Conservation (phyloP, 1,284 basidiomycete species). For the Microstroma glucosiphilum region DNA sequence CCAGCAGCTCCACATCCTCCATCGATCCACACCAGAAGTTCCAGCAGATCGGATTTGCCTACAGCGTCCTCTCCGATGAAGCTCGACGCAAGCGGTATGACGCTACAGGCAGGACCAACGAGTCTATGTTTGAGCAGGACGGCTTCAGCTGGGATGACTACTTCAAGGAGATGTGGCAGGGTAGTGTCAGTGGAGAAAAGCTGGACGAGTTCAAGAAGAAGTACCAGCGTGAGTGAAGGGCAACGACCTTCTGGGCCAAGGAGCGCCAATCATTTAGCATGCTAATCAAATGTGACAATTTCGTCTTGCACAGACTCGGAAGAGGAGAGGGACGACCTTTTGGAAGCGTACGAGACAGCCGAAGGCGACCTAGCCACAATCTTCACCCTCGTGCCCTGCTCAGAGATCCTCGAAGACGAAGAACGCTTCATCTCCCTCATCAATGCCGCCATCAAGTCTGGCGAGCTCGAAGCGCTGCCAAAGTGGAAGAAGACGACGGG, state of each 20-base stretch:
- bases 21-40: conserved; percentile 29
- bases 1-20: conserved; percentile 9
- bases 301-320: conserved; percentile 19
- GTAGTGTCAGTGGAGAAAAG: conserved; percentile 39
- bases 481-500: conserved; percentile 24
- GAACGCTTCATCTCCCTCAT: conserved; percentile 33
- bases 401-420: conserved; percentile 39
- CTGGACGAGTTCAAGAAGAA: conserved; percentile 42
- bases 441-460: conserved; percentile 25
- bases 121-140: conserved; percentile 39
- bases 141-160: conserved; percentile 47
- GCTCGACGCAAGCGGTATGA: conserved; percentile 41
- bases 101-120: conserved; percentile 41
- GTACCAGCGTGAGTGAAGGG: conserved; percentile 29
- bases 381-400: conserved; percentile 43
- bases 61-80: conserved; percentile 44
- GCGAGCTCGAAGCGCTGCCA: conserved; percentile 22
- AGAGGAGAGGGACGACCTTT: conserved; percentile 43
- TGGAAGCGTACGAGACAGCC: conserved; percentile 33
- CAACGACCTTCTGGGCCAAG: background rate
- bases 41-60: conserved; percentile 48
- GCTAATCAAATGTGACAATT: background rate
- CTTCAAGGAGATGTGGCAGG: conserved; percentile 47
- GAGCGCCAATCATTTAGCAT: background rate
- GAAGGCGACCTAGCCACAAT: conserved; percentile 34